phyloP scores from a whole-genome alignment of 2,329 filamentous ascomycete species.

The Talaromyces sp. region DNA sequence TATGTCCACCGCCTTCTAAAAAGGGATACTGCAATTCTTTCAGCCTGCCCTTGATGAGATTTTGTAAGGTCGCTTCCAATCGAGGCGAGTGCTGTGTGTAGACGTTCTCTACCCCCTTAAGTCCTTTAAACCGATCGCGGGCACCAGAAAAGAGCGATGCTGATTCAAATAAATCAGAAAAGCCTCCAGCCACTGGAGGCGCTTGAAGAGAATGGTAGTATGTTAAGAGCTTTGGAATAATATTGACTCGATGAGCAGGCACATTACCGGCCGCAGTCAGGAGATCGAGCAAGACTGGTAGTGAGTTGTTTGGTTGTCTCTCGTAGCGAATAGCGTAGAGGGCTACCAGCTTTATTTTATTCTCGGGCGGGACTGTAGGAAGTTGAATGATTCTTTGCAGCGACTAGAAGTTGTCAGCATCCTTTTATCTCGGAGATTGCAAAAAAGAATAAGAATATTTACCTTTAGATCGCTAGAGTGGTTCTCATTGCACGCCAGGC shows the following conservation, averaged over 20 bases:
- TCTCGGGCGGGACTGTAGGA: slow-evolving; percentile 68
- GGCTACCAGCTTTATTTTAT: slow-evolving; percentile 83
- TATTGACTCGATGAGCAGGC: slow-evolving; percentile 66
- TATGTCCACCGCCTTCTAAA: slow-evolving; percentile 79
- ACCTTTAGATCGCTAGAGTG: slow-evolving; percentile 88
- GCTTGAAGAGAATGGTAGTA: slow-evolving; percentile 86
- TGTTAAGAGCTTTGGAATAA: slow-evolving; percentile 74
- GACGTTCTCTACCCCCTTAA: slow-evolving; percentile 97
- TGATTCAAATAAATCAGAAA: slow-evolving; percentile 88
- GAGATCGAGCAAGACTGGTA: slow-evolving; percentile 81
- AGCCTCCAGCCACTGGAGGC: slow-evolving; percentile 67
- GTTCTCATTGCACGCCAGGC: slow-evolving; percentile 93
- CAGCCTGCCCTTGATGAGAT: slow-evolving; percentile 84
- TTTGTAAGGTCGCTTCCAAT: slow-evolving; percentile 81
- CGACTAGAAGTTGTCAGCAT: slow-evolving; percentile 46
- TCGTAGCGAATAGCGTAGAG: slow-evolving; percentile 94
- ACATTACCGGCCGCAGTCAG: slow-evolving; percentile 80
- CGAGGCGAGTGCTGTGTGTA: slow-evolving; percentile 95
- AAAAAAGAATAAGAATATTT: slow-evolving; percentile 18
- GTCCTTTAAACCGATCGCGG: slow-evolving; percentile 80
- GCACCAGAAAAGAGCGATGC: slow-evolving; percentile 87
- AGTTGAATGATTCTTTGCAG: slow-evolving; percentile 83
- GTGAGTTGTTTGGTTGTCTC: slow-evolving; percentile 75
- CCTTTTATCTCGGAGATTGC: background rate
- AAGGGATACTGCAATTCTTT: slow-evolving; percentile 89